These are phyloP conservation scores for Apocynum venetum DNA, from an alignment of 257 asterid genomes.

Conservation along the genomic window DNA sequence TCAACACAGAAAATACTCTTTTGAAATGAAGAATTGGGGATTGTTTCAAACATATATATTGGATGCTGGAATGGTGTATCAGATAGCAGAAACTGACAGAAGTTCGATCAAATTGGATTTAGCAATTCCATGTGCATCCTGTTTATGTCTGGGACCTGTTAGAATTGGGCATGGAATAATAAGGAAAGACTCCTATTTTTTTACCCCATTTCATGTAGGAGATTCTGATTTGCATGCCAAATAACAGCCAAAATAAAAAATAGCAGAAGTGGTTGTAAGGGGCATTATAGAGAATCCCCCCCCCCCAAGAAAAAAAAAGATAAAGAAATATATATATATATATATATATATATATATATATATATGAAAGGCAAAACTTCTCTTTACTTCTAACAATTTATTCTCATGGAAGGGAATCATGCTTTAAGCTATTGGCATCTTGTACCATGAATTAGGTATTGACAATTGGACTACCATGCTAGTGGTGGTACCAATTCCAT, in stretches of 20 bases:
- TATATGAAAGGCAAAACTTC: not conserved
- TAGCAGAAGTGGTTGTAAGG: not conserved
- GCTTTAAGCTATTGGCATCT: not conserved
- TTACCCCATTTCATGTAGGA: not conserved
- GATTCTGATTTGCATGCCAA: not conserved
- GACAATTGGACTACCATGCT: not conserved
- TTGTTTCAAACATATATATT: not conserved
- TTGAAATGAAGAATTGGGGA: not conserved
- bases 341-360: no score
- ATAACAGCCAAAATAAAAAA: not conserved
- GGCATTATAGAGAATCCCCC: not conserved
- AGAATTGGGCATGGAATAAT: not conserved
- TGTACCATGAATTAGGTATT: not conserved
- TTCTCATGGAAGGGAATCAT: not conserved
- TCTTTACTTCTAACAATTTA: not conserved
- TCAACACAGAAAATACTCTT: not conserved
- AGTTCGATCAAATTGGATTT: not conserved
- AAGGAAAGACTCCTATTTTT: not conserved
- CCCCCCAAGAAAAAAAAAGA: not conserved
- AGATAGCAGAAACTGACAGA: not conserved
- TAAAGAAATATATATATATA: no score
- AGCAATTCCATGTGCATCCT: not conserved
- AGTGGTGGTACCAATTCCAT: not conserved
- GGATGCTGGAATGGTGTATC: not conserved
- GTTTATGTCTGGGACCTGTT: not conserved